Base-by-base conservation (phyloP, 1,284 basidiomycete species). In the Inonotus obliquus region DNA sequence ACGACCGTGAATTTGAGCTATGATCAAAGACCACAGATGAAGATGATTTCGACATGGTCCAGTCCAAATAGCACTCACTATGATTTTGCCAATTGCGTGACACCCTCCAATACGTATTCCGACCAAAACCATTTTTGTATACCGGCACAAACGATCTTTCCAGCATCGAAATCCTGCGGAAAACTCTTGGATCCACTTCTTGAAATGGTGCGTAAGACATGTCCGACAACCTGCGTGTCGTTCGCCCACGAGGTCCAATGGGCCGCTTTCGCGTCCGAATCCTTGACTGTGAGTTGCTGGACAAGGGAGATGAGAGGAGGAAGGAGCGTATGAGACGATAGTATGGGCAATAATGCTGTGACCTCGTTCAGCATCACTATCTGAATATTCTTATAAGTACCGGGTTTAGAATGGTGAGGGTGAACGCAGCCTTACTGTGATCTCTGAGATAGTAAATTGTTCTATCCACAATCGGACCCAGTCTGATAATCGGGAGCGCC, bases 221-320 rank as follows among this genome's bases (percentile, higher is more conserved):
- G 44, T 17, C 82, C 82, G 6, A 89, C 67, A 1, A 84, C 76
- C 79, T 82, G 85, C 0, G 82, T 77, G 1, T 74, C 69, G 62
- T 80, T 85, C 14, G 73, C 75, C 53, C 74, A 73, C 21, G 65
- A 73, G 5, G 66, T 63, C 17, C 71, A 61, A 72, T 75, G 78
- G 9, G 77, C 73, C 1, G 58, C 63, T 39, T 69, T 64, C 0
- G 73, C 70, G 5, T 80, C 70, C 11, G 53, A 35, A 4, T 70
- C 66, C 2, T 63, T 64, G 32, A 76, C 70, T 1, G 87, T 73
- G n/a, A 75, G 69, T 23, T 69, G 64, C 35, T 83, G 73, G 32
- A 87, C 69, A 49, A 88, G 75, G 57, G 74, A 71, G 6, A 85
- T 75, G 19, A 91, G 70, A 0, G 81, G 69, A 0, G 74, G 70